phyloP scores from a whole-genome alignment of 305 asterid genomes.

The Ilex paraguariensis region DNA sequence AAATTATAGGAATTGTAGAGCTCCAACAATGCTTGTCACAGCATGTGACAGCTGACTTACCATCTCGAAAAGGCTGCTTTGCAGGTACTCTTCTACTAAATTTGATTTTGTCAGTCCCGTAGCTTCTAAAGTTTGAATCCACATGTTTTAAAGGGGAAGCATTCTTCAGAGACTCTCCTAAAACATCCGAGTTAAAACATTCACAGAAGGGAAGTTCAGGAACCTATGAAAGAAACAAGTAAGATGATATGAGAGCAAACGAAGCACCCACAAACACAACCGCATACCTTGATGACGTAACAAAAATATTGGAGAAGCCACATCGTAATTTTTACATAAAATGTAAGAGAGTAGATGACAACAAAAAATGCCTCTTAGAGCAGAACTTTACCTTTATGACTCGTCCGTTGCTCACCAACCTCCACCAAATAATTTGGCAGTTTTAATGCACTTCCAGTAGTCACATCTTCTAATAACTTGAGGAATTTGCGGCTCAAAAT shows the following conservation, averaged over 20 bases:
- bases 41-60: constrained; percentile 36
- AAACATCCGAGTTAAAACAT: constrained; percentile 16
- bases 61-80: constrained; percentile 58
- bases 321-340: too few relatives aligned
- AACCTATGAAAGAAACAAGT: constrained; percentile 9
- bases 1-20: not conserved
- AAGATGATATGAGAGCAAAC: constrained; percentile 6
- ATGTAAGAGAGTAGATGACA: not conserved
- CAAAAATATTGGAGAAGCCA: constrained; percentile 6
- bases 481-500: too few relatives aligned
- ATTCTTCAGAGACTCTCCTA: constrained; percentile 34
- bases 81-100: constrained; percentile 23
- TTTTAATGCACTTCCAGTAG: constrained; percentile 18
- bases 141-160: constrained; percentile 23
- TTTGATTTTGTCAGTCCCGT: constrained; percentile 20
- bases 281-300: constrained; percentile 4
- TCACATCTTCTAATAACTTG: too few relatives aligned
- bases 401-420: constrained; percentile 19
- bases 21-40: not conserved
- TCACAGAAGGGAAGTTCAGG: constrained; percentile 10
- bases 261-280: constrained; percentile 7
- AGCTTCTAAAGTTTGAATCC: constrained; percentile 28
- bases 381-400: constrained; percentile 20
- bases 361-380: not conserved
- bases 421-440: constrained; percentile 27